A percentile compares a stretch with the other conserved stretches of the same genome.
These are phyloP conservation scores for Phytophthora litchii DNA, from an alignment of 352 stramenopile genomes.

Conservation along the genomic window DNA sequence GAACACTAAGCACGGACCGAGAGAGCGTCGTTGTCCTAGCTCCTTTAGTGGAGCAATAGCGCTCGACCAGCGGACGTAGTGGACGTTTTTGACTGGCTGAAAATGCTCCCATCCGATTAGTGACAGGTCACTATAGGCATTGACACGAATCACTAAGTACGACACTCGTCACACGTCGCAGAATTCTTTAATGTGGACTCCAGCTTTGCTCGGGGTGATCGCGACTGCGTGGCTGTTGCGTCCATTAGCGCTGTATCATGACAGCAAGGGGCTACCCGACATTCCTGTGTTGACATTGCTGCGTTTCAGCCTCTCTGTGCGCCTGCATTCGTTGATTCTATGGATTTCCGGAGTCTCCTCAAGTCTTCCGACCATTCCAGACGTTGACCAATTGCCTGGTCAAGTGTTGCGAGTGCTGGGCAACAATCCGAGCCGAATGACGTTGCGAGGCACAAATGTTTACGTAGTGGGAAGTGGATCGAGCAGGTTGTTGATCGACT, in stretches of 20 bases:
- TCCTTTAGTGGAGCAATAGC: conserved; percentile 10
- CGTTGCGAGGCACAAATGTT: conserved; percentile 89
- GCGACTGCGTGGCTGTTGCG: conserved; percentile 16
- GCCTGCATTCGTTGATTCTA: conserved; percentile 50
- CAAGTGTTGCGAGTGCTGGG: conserved; percentile 79
- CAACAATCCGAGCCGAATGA: conserved; percentile 89
- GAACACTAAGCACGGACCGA: conserved; percentile 9
- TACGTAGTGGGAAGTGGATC: conserved; percentile 84
- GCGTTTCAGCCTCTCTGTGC: conserved; percentile 52
- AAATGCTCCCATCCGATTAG: conserved; percentile 2
- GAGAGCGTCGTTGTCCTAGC: conserved; percentile 16
- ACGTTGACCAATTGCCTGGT: conserved; percentile 49
- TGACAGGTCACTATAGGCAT: conserved; percentile 13
- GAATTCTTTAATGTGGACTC: conserved; percentile 26
- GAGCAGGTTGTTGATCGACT: conserved; percentile 76
- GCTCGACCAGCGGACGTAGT: conserved; percentile 13
- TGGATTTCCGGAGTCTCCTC: conserved; percentile 49
- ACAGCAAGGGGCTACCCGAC: conserved; percentile 7
- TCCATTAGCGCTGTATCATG: conserved; percentile 19
- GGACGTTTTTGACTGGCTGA: conserved; percentile 32
- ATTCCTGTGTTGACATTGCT: conserved; percentile 45
- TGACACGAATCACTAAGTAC: conserved; percentile 8
- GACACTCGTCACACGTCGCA: conserved; percentile 22
- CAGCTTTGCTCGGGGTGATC: conserved; percentile 2
- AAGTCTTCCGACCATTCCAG: conserved; percentile 42